phyloP scores from a whole-genome alignment of 139 green algal species.

The Monoraphidium neglectum region DNA sequence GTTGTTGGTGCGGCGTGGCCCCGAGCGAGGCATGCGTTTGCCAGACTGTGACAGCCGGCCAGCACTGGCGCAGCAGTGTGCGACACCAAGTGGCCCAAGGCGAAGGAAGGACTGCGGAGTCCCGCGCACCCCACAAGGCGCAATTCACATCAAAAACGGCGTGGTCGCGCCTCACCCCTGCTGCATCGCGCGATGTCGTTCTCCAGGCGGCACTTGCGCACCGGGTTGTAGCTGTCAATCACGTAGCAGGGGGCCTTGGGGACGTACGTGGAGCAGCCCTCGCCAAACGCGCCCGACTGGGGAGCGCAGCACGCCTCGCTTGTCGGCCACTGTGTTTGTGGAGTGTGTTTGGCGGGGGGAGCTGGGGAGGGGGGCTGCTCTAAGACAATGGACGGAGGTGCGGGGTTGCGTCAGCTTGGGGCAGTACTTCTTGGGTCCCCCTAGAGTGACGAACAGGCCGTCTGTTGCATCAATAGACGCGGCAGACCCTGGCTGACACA shows the following conservation, averaged over 20 bases:
- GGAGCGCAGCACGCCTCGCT: conserved; percentile 40
- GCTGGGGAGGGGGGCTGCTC: neutral
- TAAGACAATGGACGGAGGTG: neutral
- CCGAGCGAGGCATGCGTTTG: too few relatives aligned
- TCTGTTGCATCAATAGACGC: neutral
- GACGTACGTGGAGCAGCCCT: conserved; percentile 33
- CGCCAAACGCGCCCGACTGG: conserved; percentile 33
- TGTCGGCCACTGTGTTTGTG: conserved; percentile 31
- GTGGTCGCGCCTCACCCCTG: conserved; percentile 26
- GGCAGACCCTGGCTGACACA: neutral
- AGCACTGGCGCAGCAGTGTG: neutral
- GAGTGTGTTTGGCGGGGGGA: conserved; percentile 15
- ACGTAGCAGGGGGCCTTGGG: conserved; percentile 42
- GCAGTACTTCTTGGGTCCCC: neutral
- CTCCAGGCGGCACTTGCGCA: conserved; percentile 29
- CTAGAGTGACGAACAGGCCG: neutral
- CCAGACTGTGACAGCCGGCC: neutral
- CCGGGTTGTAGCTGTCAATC: conserved; percentile 38
- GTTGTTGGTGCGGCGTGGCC: too few relatives aligned
- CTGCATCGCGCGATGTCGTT: conserved; percentile 45
- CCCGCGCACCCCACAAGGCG: neutral
- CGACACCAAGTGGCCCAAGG: neutral
- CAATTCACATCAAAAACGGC: neutral
- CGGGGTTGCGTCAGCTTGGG: neutral
- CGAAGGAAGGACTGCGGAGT: neutral